Base-by-base conservation (phyloP, 2,329 filamentous ascomycete genomes). In the Coniochaeta ligniaria region DNA sequence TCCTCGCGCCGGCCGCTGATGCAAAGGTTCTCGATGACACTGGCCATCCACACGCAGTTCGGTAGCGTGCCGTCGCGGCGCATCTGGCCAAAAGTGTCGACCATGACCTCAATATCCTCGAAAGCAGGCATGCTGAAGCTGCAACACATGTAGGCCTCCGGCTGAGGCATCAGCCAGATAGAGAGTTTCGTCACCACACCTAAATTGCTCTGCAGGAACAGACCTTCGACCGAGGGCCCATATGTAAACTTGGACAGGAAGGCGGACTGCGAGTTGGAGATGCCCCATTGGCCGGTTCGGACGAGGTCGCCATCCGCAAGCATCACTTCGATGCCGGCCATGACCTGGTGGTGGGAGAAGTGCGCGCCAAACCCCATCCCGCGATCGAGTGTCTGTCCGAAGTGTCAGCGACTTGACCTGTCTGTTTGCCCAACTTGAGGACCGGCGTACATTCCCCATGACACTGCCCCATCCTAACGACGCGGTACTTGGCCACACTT, bases 141-240 rank as follows among this genome's bases (percentile, higher is more conserved):
- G 65, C 77, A 80, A 0, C 74, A 73, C 75, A 80, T 77, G 67
- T 73, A 80, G 0, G 77, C 76, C 63, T 79, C 74, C 6, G 78
- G 74, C 60, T 74, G 73, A 5, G 73, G 72, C 14, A 71, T 74
- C 58, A 76, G 61, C 65, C 71, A 72, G 58, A 84, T 74, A 0
- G 80, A 80, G 72, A 85, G 78, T 66, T 84, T 84, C 4, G 79
- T 81, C 6, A 83, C 79, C 28, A 84, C 78, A 2, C 81, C 82
- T 7, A 83, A 71, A 60, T 81, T 83, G 16, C 75, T 78, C 65
- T 84, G 80, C 1, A 79, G 69, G 66, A 84, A 84, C 2, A 84
- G 74, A 36, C 54, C 54, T 57, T 78, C 76, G 45, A 77, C 70
- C 1, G 72, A 73, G 6, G 76, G 76, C 0, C 76, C 75, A 61